Evolutionary conservation across 208 protist genomes (phyloP), one percentile per base, ranked within the genome.

Genomic region (Spironucleus salmonicida): DNA sequence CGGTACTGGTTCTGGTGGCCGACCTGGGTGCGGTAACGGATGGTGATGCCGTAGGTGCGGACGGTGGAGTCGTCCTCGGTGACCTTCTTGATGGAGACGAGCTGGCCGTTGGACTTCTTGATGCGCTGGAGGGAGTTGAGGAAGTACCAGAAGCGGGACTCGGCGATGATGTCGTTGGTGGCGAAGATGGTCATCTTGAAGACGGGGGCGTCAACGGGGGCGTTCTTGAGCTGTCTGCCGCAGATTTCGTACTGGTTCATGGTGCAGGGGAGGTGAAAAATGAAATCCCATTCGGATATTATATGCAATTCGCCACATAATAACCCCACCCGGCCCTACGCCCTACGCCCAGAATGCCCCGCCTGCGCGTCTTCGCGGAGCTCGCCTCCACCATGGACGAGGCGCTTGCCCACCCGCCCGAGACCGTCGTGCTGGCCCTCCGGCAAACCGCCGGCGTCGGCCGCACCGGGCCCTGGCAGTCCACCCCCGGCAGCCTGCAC

Each of bases 1-100:
- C 97, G 98, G 87, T 96, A 92, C 89, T 98, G 95, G 90, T 98
- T 98, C 80, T 95, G 94, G 77, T 92, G 94, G 76, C 93, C 93
- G 79, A 87, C 92, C 77, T 93, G 89, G 75, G 92, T 93, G 87
- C 94, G 92, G 89, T 98, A 99, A 85, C 94, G 89, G 76, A 98
- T 86, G 82, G 93, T 94, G 68, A 99, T 89, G 79, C 88, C 90
- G 86, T 93, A 99, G 90, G 98, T 99, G 87, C 96, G 96, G 4
- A 58, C 42, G 42, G 62, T 80, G 59, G 94, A 89, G 80, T 92
- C 93, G 79, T 90, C 89, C 83, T 98, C 94, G 80, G 89, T 90
- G 79, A 93, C 30, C 41, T 76, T 32, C 11, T 64, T 1, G 38
- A 4, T 26, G 23, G 1, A 32, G 61, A 91, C 32, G 78, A 93